These are phyloP conservation scores for Aspergillus ochraceoroseus DNA, from an alignment of 2,329 filamentous ascomycete species.

Conservation along the genomic window DNA sequence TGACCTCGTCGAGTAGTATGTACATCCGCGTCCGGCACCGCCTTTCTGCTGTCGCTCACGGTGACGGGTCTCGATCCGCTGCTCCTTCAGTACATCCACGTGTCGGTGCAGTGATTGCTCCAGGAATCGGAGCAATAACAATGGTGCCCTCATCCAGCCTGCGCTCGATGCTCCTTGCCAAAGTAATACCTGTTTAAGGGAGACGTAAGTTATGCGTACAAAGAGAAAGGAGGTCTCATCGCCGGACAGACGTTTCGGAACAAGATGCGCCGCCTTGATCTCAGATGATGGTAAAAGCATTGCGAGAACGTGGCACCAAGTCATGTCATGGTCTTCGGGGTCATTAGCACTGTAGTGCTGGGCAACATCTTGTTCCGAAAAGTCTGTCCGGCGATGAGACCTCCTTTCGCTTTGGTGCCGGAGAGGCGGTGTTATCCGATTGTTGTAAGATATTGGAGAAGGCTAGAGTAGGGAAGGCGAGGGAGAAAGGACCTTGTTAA, in stretches of 20 bases:
- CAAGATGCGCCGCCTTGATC: slow-evolving; percentile 20
- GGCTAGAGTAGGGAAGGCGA: too few species aligned
- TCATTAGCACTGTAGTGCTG: neutral
- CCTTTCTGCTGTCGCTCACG: too few species aligned
- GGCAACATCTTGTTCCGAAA: neutral
- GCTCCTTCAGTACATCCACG: too few species aligned
- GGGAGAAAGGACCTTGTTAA: too few species aligned
- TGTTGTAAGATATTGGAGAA: too few species aligned
- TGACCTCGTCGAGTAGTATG: neutral
- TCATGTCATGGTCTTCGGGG: too few species aligned
- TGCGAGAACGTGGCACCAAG: neutral
- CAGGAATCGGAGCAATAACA: neutral
- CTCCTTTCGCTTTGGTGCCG: neutral
- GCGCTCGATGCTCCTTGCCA: neutral
- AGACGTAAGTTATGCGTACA: slow-evolving; percentile 2
- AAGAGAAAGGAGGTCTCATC: slow-evolving; percentile 20
- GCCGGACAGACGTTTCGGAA: slow-evolving; percentile 15
- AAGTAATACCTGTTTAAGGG: slow-evolving; percentile 1
- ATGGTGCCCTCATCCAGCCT: neutral
- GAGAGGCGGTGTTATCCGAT: neutral
- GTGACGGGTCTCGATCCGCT: too few species aligned
- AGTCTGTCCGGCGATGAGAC: neutral
- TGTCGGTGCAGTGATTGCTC: neutral
- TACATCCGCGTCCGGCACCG: too few species aligned
- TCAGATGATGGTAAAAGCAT: neutral